A percentile compares a stretch with the other conserved stretches of the same genome.
Evolutionary conservation across 306 rosid genomes (phyloP).

Genomic region (Cucurbita maxima): DNA sequence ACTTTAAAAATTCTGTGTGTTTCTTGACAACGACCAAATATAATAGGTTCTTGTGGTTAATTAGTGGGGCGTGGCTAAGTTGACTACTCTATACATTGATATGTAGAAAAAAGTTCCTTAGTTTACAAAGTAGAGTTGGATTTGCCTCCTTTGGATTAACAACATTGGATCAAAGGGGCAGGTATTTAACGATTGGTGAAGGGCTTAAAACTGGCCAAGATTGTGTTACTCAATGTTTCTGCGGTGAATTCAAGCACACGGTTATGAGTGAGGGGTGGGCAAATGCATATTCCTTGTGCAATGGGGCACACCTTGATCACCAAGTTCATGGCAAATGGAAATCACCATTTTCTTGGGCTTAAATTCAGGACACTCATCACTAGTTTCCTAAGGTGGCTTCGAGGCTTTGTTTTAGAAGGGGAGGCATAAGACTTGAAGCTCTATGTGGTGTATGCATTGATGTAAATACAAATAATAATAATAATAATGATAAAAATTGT

Average conservation of each 20-base stretch:
- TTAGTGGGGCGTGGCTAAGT: not conserved
- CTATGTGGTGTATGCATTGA: not conserved
- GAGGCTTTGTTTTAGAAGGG: not conserved
- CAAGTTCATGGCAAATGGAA: not conserved
- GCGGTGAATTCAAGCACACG: not conserved
- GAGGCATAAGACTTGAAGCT: conserved; percentile 3
- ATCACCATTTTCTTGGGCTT: not conserved
- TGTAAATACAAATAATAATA: not conserved
- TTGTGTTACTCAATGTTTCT: not conserved
- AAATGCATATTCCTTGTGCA: not conserved
- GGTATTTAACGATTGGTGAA: not conserved
- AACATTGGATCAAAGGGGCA: not conserved
- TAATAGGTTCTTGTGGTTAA: not conserved
- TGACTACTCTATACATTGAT: not conserved
- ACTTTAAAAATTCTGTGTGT: not conserved
- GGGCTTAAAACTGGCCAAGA: not conserved
- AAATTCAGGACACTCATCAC: not conserved
- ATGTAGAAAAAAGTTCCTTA: not conserved
- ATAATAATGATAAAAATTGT: too few relatives aligned
- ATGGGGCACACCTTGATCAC: not conserved
- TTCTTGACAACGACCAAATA: not conserved
- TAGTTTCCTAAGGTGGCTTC: not conserved
- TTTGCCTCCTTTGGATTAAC: not conserved
- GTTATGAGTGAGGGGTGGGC: too few relatives aligned
- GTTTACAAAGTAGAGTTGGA: not conserved